These are phyloP conservation scores for Diutina catenulata DNA, from an alignment of 1,139 yeast genomes.

Conservation along the genomic window DNA sequence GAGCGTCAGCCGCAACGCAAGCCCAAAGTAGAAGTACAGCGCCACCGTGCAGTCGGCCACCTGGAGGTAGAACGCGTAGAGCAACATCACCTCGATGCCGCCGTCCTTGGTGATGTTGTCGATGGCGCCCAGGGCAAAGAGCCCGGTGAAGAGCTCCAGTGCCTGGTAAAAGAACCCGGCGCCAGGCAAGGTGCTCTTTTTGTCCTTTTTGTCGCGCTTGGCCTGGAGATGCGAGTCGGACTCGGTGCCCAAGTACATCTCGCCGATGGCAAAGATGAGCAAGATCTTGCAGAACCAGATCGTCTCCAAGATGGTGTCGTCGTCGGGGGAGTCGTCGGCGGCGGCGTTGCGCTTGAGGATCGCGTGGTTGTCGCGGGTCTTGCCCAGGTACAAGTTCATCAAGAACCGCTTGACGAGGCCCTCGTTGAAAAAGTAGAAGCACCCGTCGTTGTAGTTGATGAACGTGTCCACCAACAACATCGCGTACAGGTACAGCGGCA, in stretches of 20 bases:
- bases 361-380: slow-evolving; percentile 26
- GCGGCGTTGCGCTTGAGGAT: slow-evolving; percentile 26
- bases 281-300: slow-evolving; percentile 74
- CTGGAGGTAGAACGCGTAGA: slow-evolving; percentile 73
- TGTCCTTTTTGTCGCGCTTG: slow-evolving; percentile 12
- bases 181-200: slow-evolving; percentile 48
- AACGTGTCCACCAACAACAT: slow-evolving; percentile 65
- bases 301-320: slow-evolving; percentile 56
- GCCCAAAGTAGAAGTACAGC: slow-evolving; percentile 69
- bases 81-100: slow-evolving; percentile 66
- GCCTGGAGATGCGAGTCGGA: slow-evolving; percentile 28
- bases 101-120: slow-evolving; percentile 71
- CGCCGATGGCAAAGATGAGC: slow-evolving; percentile 72
- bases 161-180: slow-evolving; percentile 69
- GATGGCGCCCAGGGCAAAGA: slow-evolving; percentile 69
- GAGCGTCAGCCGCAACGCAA: slow-evolving; percentile 64
- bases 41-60: slow-evolving; percentile 81
- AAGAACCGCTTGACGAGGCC: slow-evolving; percentile 60
- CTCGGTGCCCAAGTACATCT: slow-evolving; percentile 72
- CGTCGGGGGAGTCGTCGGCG: slow-evolving; percentile 25
- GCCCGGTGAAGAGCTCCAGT: slow-evolving; percentile 60
- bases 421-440: slow-evolving; percentile 78
- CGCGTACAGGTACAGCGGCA: slow-evolving; percentile 73
- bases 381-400: slow-evolving; percentile 45
- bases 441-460: slow-evolving; percentile 70